Base-by-base conservation (phyloP, 768 basidiomycete genomes). In the Hygrophorus russula region DNA sequence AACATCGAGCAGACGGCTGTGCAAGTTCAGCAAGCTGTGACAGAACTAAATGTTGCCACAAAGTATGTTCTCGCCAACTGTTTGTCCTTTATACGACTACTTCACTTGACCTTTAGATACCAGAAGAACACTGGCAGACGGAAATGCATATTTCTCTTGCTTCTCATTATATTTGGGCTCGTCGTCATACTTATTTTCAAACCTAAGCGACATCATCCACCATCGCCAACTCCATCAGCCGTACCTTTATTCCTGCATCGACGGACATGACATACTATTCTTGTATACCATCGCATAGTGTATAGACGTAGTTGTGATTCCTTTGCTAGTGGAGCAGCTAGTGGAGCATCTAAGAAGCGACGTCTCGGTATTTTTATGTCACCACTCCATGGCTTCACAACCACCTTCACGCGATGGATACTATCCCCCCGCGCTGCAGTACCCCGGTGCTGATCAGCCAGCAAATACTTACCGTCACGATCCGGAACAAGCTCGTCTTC, bases 81-180 rank as follows among this genome's bases (percentile, higher is more conserved):
- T 45, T 39, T n/a, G 41, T 14, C 34, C 36, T 34, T 18, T 15
- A 42, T 15, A 13, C 18, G 14, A 31, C 20, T 42, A 37, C 47
- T 19, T 49, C 31, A 42, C 42, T 39, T 15, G 47, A 33, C 36
- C 31, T 30, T 39, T 59, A 91, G 89, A 50, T 94, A 97, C 64
- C 96, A 99, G 66, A 82, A 82, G 56, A 91, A 85, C 56, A 91
- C 93, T 2, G 92, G 94, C 33, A 75, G 89, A 56, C 74, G 94
- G 63, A 82, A 85, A 59, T 90, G 91, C 61, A 98, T 99, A 45
- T 84, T 98, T 58, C 72, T 98, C 37, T 74, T 99, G 32, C 49
- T 97, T 37, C 73, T 99, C 30, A 74, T 94, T 57, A 93, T 98
- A 54, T 74, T 92, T 55, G 89, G 84, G 11, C 74, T 92, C 45